Percentiles rank a stretch among this genome's conserved stretches.
Evolutionary conservation across 129 eudicot genomes (phyloP).

Genomic region (Saposhnikovia divaricata): DNA sequence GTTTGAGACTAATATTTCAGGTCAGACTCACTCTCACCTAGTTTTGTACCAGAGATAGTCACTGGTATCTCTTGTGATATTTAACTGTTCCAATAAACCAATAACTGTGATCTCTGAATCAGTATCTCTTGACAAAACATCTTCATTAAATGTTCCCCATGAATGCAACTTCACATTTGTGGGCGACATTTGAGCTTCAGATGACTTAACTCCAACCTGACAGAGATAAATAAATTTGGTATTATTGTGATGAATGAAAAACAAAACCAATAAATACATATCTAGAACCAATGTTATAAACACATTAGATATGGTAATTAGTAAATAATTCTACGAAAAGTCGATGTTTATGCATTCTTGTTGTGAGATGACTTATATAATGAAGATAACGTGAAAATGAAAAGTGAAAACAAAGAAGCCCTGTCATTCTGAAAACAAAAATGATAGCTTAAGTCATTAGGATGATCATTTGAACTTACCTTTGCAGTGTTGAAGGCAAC

Average conservation of each 20-base stretch:
- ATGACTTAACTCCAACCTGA: conserved; percentile 47
- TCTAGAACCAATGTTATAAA: neutral
- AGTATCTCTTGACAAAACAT: conserved; percentile 28
- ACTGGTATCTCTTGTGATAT: conserved; percentile 71
- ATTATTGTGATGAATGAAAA: neutral
- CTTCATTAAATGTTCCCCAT: conserved; percentile 74
- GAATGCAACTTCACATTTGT: conserved; percentile 37
- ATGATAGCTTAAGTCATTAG: neutral
- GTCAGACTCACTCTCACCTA: conserved; percentile 34
- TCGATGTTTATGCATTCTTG: neutral
- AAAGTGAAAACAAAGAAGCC: neutral
- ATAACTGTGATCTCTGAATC: conserved; percentile 45
- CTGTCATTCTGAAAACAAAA: neutral
- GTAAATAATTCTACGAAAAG: neutral
- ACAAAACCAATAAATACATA: neutral
- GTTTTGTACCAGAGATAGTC: conserved; percentile 91
- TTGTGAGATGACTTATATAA: neutral
- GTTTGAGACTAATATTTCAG: neutral
- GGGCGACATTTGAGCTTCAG: conserved; percentile 42
- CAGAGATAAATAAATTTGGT: neutral
- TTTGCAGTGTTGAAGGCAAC: conserved; percentile 65
- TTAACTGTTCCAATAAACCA: conserved; percentile 76
- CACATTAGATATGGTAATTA: neutral
- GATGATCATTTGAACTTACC: conserved; percentile 26
- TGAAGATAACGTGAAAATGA: neutral